A percentile compares a stretch with the other conserved stretches of the same genome.
Evolutionary conservation across 169 alveolate genomes (phyloP).

Genomic region (Perkinsus chesapeaki): DNA sequence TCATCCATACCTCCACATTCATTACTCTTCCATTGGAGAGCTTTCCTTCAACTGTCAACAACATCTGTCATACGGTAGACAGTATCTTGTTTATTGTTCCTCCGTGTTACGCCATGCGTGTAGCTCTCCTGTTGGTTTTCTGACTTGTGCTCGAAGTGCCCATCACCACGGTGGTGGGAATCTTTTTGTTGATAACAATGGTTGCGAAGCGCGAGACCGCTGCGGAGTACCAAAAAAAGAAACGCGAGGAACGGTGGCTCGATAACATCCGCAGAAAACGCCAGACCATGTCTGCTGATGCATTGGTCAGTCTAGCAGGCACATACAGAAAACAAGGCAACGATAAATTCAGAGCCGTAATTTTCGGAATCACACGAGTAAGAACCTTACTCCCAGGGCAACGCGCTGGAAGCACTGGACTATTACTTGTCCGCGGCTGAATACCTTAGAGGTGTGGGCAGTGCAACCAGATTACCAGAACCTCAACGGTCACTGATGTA

Average conservation of each 20-base stretch:
- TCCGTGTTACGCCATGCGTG: not conserved
- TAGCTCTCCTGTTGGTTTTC: not conserved
- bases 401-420: not conserved
- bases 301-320: not conserved
- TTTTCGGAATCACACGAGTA: not conserved
- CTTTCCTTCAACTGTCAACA: not conserved
- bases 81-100: not conserved
- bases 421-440: not conserved
- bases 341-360: not conserved
- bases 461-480: not conserved
- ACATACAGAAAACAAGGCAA: not conserved
- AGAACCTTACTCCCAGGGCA: not conserved
- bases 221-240: not conserved
- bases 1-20: not conserved
- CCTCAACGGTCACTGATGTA: not conserved
- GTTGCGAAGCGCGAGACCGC: not conserved
- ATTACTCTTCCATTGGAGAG: not conserved
- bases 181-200: no score
- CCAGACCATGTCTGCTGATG: not conserved
- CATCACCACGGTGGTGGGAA: no score
- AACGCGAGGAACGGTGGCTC: not conserved
- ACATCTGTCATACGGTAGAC: not conserved
- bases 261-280: not conserved
- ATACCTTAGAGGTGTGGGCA: not conserved
- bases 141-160: no score